phyloP scores from a whole-genome alignment of 2,329 filamentous ascomycete species.

The Colletotrichum viniferum region DNA sequence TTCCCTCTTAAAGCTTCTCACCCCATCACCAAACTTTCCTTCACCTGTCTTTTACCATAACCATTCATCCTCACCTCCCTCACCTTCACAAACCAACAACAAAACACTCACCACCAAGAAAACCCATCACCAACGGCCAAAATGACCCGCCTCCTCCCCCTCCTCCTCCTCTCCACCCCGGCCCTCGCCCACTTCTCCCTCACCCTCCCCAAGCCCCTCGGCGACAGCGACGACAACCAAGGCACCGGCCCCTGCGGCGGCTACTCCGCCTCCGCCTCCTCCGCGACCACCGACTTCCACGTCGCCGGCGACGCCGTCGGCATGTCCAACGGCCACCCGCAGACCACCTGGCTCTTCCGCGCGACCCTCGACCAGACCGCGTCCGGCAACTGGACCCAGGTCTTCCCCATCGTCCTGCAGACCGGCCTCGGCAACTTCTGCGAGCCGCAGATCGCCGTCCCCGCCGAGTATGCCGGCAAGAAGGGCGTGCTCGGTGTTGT shows the following conservation, averaged over 20 bases:
- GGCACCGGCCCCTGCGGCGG: conserved; percentile 58
- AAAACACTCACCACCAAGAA: not conserved
- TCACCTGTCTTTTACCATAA: too few species aligned
- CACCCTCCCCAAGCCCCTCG: conserved; percentile 49
- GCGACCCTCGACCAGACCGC: conserved; percentile 56
- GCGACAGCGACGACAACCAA: conserved; percentile 50
- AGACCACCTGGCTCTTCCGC: conserved; percentile 62
- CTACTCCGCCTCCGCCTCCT: conserved; percentile 47
- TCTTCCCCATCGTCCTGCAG: conserved; percentile 59
- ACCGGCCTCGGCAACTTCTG: conserved; percentile 60
- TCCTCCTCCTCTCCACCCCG: conserved; percentile 42
- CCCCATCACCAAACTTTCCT: not conserved
- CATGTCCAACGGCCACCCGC: conserved; percentile 52
- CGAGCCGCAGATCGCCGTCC: conserved; percentile 51
- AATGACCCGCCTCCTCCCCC: conserved; percentile 30
- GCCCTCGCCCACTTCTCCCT: conserved; percentile 60
- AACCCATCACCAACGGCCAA: not conserved
- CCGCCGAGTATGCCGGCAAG: conserved; percentile 52
- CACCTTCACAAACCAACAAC: not conserved
- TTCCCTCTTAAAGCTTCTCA: not conserved
- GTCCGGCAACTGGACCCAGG: conserved; percentile 55
- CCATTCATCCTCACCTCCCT: too few species aligned
- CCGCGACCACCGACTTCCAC: conserved; percentile 54
- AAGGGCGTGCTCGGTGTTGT: conserved; percentile 60
- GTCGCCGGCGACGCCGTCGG: conserved; percentile 60